A percentile compares a stretch with the other conserved stretches of the same genome.
Evolutionary conservation across 1,139 yeast species (phyloP).

Genomic region (Lodderomyces parapsilosis): DNA sequence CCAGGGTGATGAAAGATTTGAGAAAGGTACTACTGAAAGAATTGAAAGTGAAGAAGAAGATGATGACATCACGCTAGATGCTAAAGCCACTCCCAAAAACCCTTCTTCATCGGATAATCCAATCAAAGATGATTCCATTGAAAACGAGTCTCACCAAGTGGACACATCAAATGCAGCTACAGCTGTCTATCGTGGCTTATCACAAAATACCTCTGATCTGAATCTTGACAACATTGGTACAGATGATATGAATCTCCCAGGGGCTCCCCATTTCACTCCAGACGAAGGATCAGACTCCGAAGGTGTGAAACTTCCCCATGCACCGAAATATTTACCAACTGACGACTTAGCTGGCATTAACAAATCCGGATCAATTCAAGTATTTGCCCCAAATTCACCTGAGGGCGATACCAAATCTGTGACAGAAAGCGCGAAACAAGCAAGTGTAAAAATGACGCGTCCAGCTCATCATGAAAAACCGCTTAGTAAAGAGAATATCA

Average conservation of each 20-base stretch:
- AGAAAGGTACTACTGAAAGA: neutral
- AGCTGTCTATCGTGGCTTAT: no score
- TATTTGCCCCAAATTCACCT: slow-evolving; percentile 26
- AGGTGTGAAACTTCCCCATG: slow-evolving; percentile 38
- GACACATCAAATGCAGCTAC: no score
- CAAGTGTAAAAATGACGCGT: slow-evolving; percentile 1
- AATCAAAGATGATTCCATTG: no score
- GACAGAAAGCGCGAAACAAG: neutral
- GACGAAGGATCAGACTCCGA: slow-evolving; percentile 19
- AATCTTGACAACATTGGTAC: neutral
- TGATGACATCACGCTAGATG: no score
- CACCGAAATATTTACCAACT: slow-evolving; percentile 44
- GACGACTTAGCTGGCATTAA: slow-evolving; percentile 39
- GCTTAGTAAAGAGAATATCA: slow-evolving; percentile 45
- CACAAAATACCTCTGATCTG: no score
- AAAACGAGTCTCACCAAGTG: no score
- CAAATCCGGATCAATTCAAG: slow-evolving; percentile 39
- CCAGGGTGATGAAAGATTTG: no score
- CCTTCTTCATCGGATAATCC: no score
- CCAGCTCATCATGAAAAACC: slow-evolving; percentile 17
- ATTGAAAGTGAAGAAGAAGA: no score
- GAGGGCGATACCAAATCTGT: neutral
- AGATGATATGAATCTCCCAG: slow-evolving; percentile 20
- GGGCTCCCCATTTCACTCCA: slow-evolving; percentile 35
- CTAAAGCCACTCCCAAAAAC: no score